A percentile compares a stretch with the other conserved stretches of the same genome.
phyloP scores from a whole-genome alignment of 306 rosid species.

The Inga oerstediana region DNA sequence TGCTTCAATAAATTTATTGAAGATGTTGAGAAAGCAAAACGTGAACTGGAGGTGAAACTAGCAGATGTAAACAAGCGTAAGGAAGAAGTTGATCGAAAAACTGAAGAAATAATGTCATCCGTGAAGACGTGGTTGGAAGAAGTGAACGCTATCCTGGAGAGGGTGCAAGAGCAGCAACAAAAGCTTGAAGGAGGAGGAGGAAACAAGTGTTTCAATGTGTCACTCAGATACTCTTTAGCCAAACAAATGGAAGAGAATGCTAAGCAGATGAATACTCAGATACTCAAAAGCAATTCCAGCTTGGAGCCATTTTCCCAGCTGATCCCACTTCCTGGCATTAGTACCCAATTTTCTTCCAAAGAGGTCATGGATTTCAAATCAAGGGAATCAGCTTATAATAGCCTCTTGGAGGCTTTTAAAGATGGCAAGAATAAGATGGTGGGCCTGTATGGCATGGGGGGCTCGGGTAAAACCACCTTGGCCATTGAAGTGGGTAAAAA shows the following conservation, averaged over 20 bases:
- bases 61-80: too few species aligned
- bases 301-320: not conserved
- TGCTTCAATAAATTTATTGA: too few species aligned
- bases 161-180: too few species aligned
- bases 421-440: not conserved
- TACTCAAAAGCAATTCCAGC: not conserved
- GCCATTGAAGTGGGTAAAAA: not conserved
- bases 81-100: too few species aligned
- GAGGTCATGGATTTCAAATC: not conserved
- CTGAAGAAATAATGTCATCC: too few species aligned
- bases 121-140: too few species aligned
- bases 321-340: not conserved
- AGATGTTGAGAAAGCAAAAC: too few species aligned
- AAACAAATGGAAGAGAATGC: not conserved
- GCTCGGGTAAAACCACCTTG: slow-evolving; percentile 1
- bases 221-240: not conserved
- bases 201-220: too few species aligned
- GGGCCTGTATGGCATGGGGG: slow-evolving; percentile 13
- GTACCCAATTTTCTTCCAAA: not conserved
- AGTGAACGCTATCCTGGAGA: too few species aligned
- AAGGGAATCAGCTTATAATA: not conserved
- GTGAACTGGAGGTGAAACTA: too few species aligned
- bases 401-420: not conserved
- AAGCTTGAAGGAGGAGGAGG: too few species aligned
- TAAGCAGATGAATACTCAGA: not conserved